Conservation (phyloP, 1,139 yeast genomes). For the Arxiozyma slooffiae region DNA sequence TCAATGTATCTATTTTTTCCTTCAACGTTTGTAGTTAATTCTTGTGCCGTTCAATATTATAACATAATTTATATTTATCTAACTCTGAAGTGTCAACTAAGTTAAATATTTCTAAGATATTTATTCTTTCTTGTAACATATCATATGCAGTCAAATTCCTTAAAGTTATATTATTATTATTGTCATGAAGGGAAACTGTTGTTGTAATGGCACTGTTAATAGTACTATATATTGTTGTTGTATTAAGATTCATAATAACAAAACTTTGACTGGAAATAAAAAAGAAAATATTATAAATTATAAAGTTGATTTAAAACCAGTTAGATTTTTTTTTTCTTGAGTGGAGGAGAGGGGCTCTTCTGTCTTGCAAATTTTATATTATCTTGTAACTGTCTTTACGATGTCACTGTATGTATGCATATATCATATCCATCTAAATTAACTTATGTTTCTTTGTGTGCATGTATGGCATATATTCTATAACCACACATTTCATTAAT, state of each 20-base stretch:
- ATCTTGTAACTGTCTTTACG: background rate
- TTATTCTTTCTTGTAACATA: constrained; percentile 23
- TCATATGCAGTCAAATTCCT: constrained; percentile 27
- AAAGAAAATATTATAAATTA: no score
- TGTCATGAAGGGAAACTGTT: no score
- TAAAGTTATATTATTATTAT: constrained; percentile 16
- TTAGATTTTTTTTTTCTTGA: no score
- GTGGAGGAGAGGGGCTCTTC: no score
- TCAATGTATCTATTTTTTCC: constrained; percentile 4
- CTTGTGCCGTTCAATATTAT: constrained; percentile 9
- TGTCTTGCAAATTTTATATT: background rate
- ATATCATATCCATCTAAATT: no score
- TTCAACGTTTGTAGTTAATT: constrained; percentile 11
- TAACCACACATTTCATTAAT: no score
- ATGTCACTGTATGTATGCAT: no score
- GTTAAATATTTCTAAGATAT: constrained; percentile 25
- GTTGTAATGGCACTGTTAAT: background rate
- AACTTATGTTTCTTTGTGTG: background rate
- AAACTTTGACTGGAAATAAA: background rate
- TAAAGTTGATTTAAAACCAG: background rate
- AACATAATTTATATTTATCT: constrained; percentile 12
- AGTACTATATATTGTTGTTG: background rate
- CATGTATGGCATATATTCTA: no score
- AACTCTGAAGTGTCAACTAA: constrained; percentile 18
- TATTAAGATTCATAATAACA: no score